Base-by-base conservation (phyloP, 179 eudicot species). In the Heliamphora pulchella region DNA sequence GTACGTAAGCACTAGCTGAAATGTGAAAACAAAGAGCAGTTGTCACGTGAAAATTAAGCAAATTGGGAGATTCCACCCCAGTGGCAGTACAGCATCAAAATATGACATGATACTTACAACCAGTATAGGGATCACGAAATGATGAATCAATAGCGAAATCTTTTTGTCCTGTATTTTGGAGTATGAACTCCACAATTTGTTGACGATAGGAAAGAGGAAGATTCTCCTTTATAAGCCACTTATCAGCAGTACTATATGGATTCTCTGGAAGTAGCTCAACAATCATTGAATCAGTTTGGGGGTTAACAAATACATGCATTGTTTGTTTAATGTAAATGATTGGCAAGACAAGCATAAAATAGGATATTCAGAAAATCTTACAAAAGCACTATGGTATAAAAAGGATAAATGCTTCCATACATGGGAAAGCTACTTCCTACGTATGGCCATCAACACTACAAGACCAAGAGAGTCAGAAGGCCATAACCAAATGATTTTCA, bases 91-190 rank as follows among this genome's bases (percentile, higher is more conserved):
- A 17, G 8, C 17, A 73, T 54, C 77, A 55, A 62, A 31, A 71
- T 71, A 64, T 44, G 31, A 41, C 50, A 5, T 58, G 58, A 74
- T 68, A 82, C 94, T 92, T 85, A 96, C 99, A 83, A 70, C 99
- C 99, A 79, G 99, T 96, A 81, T 78, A 96, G 59, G 99, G 99
- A 86, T 96, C 99, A 78, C 94, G 87, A 85, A 87, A 96, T n/a
- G 93, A 82, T 83, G 98, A 78, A 90, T 96, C 93, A 78, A 92
- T 86, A 82, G 87, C 74, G 51, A 89, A 87, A 78, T 90, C 79
- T 81, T 78, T 90, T 79, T 96, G 97, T 59, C 99, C 99, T 63
- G 97, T 85, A 80, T 92, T 92, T 82, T 90, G 87, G 74, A 92
- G 80, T 78, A 96, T 96, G 74, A 94, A 94, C 82, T 94, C 97